Conservation (phyloP, 2,329 filamentous ascomycete species). For the Nemania abortiva region DNA sequence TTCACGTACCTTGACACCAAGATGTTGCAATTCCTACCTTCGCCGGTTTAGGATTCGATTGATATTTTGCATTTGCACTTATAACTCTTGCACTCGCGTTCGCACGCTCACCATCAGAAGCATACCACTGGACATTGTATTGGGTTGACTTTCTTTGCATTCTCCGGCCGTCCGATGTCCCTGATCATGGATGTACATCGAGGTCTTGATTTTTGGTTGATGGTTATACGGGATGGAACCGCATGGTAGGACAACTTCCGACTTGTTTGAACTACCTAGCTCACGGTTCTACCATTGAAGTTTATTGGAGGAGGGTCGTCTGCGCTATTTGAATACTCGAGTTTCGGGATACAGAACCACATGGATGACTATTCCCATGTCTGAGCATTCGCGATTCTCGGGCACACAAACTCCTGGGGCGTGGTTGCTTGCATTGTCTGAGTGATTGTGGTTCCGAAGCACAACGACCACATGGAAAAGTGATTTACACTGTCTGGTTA, state of each 20-base stretch:
- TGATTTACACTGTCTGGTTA: not conserved
- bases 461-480: not conserved
- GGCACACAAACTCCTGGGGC: too few relatives aligned
- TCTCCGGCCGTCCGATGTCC: slow-evolving; percentile 15
- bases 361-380: not conserved
- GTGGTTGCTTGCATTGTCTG: not conserved
- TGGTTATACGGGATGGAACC: not conserved
- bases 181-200: not conserved
- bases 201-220: not conserved
- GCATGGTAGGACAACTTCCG: not conserved
- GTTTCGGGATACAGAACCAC: not conserved
- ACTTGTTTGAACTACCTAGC: not conserved
- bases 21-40: slow-evolving; percentile 32
- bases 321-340: not conserved
- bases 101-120: slow-evolving; percentile 7
- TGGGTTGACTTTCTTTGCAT: slow-evolving; percentile 15
- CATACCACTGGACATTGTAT: slow-evolving; percentile 14
- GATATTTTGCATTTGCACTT: slow-evolving; percentile 22
- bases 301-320: not conserved
- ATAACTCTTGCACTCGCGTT: slow-evolving; percentile 22
- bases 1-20: slow-evolving; percentile 16
- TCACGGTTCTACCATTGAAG: not conserved
- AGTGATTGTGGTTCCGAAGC: not conserved
- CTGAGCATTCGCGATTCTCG: too few relatives aligned
- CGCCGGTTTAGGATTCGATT: slow-evolving; percentile 22